phyloP scores from a whole-genome alignment of 805 yeast species.

The Saccharomycopsis vini region DNA sequence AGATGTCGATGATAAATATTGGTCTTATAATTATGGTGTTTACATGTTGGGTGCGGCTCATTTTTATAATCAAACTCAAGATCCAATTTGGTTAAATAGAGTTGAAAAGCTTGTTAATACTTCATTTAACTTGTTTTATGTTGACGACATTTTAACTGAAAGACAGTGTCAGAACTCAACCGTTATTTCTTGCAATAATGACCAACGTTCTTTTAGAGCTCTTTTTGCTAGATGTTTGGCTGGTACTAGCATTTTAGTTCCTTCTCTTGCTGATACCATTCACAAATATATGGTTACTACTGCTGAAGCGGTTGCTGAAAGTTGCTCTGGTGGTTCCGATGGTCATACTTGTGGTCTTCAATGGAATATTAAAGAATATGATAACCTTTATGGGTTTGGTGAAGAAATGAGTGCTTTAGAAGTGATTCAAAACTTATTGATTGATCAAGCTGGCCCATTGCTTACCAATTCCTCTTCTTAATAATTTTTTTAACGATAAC shows the following conservation, averaged over 20 bases:
- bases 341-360: constrained; percentile 67
- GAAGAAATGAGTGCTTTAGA: constrained; percentile 74
- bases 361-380: constrained; percentile 55
- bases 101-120: constrained; percentile 37
- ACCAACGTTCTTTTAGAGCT: constrained; percentile 71
- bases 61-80: constrained; percentile 51
- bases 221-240: constrained; percentile 58
- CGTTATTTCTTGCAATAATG: constrained; percentile 47
- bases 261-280: constrained; percentile 37
- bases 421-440: constrained; percentile 39
- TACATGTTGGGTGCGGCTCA: constrained; percentile 63
- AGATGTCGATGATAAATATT: constrained; percentile 35
- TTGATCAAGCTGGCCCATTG: background rate
- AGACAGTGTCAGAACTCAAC: constrained; percentile 43
- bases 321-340: constrained; percentile 69
- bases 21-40: constrained; percentile 68
- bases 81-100: constrained; percentile 41
- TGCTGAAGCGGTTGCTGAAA: constrained; percentile 59
- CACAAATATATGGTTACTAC: constrained; percentile 35
- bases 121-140: constrained; percentile 38
- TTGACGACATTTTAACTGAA: constrained; percentile 48
- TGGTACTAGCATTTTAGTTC: constrained; percentile 45
- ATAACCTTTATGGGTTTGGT: constrained; percentile 62
- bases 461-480: too few species aligned
- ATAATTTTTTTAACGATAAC: too few species aligned